Base-by-base conservation (phyloP, 257 asterid genomes). In the Plantago elongata region DNA sequence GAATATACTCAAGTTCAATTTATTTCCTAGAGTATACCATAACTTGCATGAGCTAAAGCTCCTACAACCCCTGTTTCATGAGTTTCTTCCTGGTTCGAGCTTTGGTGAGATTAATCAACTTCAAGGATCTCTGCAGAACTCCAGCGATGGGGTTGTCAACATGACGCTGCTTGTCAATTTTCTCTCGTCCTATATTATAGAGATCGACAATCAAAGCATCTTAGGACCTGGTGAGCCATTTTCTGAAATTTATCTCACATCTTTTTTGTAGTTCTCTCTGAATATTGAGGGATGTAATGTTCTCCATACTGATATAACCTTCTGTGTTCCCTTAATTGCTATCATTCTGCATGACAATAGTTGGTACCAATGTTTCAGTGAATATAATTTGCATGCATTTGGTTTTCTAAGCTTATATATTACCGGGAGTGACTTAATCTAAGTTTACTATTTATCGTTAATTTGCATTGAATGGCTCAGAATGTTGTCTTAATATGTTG, bases 51-150 rank as follows among this genome's bases (percentile, higher is more conserved):
- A 77, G 54, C 72, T 92, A 40, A 86, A 72, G 88, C 93, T 92
- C 79, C 79, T 89, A 72, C 99, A 92, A 63, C 99, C 99, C 51
- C 75, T 92, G 71, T 81, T 92, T 79, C 93, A 86, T 66, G 97
- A 83, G 75, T 92, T 92, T 67, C 78, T 92, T 66, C 95, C 91
- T 14, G 99, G 99, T 68, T 84, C 99, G 37, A 84, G 74, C 63
- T 81, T 77, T 71, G 74, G 72, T 61, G 96, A 84, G 43, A 69
- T 50, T 37, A 79, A 63, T 72, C 93, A 76, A 70, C 89, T 92
- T 64, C 95, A 72, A 60, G 72, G 84, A 15, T 92, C 97, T 9
- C 88, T 92, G 15, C 73, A 75, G 81, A 82, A 65, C 67, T 74
- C 97, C 69, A 76, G 34, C 47, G 76, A 69, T 72, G 97, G 99